Base-by-base conservation (phyloP, 2,329 filamentous ascomycete genomes). In the Alternaria sp. region DNA sequence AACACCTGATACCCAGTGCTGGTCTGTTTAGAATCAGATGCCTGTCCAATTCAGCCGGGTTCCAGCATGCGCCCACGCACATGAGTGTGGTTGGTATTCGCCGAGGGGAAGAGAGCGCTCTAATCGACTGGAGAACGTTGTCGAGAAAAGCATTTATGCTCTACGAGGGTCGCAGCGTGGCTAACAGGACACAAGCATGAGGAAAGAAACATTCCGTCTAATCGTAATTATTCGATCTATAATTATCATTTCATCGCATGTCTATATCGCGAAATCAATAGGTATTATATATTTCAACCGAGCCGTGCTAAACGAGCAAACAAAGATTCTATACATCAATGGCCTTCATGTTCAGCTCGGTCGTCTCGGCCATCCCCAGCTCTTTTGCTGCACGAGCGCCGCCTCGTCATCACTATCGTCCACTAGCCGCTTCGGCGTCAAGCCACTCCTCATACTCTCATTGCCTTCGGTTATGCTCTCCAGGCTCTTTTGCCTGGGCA, bases 371-470 rank as follows among this genome's bases (percentile, higher is more conserved):
- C 55, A 60, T 40, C 51, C 43, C 55, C 54, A 52, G 4, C 20
- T 16, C 22, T 60, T 63, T 36, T 60, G 63, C 30, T 53, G 56
- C 11, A 73, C 69, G 22, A 73, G 60, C 20, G 68, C 69, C 12
- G 63, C 63, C 55, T 73, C 70, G 32, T 73, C 70, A 46, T 73
- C 70, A 14, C 70, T 73, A 36, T 73, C 69, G 7, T 59, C 57
- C 2, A 32, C 14, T 7, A 50, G 20, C 51, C 59, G 56, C 53
- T 72, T 69, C 4, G 50, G 63, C 28, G 50, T 54, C 12, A 64
- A 62, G 4, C 54, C 58, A 30, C 69, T 70, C 57, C 65, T 71
- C 43, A 70, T n/a, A 16, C 67, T 72, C 54, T 72, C 69, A 40
- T 65, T 64, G 3, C 68, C 65, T 48, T 72, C 70, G 3, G 66